Conservation (phyloP, 148 eudicot species). For the Nepenthes gracilis region DNA sequence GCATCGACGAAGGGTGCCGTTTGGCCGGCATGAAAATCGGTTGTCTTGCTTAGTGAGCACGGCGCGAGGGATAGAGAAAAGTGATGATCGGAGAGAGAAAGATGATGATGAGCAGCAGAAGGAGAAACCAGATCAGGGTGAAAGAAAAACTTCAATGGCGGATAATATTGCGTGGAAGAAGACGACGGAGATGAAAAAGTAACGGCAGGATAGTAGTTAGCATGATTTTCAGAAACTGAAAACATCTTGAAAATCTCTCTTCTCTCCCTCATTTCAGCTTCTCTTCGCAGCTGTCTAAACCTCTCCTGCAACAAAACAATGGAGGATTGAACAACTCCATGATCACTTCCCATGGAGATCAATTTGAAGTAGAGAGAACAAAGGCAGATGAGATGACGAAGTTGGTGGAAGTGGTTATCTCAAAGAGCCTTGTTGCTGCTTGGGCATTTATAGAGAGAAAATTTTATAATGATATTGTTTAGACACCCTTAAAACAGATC, state of each 20-base stretch:
- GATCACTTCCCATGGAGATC: not conserved
- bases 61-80: no score
- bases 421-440: no score
- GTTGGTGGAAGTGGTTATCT: not conserved
- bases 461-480: no score
- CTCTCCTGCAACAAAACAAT: constrained; percentile 48
- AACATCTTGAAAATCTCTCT: constrained; percentile 7
- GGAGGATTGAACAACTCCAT: constrained; percentile 20
- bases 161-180: not conserved
- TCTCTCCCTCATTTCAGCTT: constrained; percentile 41
- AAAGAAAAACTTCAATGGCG: constrained; percentile 11
- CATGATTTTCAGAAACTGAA: constrained; percentile 11
- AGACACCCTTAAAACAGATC: no score
- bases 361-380: not conserved
- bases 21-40: not conserved
- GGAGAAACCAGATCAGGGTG: constrained; percentile 10
- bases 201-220: not conserved
- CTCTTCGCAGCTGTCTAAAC: constrained; percentile 35
- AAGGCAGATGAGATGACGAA: not conserved
- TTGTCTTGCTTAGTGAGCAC: not conserved
- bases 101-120: not conserved
- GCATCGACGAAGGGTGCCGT: not conserved
- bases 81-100: no score
- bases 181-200: constrained; percentile 1
- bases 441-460: no score